These are phyloP conservation scores for Limnanthes douglasii DNA, from an alignment of 345 rosid species.

Conservation along the genomic window DNA sequence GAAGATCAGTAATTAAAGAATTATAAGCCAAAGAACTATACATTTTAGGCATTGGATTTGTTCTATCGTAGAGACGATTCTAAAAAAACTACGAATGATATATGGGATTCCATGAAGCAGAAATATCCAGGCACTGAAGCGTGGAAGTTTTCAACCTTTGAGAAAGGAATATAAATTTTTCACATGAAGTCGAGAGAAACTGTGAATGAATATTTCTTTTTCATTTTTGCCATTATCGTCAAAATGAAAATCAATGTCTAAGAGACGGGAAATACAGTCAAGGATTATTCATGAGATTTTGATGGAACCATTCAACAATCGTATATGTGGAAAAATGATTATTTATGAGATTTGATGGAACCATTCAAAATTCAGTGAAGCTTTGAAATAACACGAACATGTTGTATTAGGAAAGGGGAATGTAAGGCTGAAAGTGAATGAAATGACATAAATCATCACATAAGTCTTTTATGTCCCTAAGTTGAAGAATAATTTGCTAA, in stretches of 20 bases:
- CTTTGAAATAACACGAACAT: neutral
- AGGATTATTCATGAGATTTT: neutral
- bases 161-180: neutral
- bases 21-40: too few relatives aligned
- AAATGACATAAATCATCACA: neutral
- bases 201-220: neutral
- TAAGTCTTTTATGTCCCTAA: constrained; percentile 2
- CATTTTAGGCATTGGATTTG: too few relatives aligned
- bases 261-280: neutral
- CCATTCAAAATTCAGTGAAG: neutral
- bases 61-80: too few relatives aligned
- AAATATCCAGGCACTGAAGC: neutral
- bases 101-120: too few relatives aligned
- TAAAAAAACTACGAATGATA: too few relatives aligned
- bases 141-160: neutral
- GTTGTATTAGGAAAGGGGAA: neutral
- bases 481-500: constrained; percentile 4
- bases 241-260: neutral
- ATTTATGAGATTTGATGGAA: neutral
- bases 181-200: neutral
- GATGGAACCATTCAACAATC: neutral
- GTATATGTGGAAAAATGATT: neutral
- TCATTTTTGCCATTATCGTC: neutral
- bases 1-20: neutral
- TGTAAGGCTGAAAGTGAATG: constrained; percentile 2